Evolutionary conservation across 345 rosid species (phyloP).

Genomic region (Sonneratia alba): DNA sequence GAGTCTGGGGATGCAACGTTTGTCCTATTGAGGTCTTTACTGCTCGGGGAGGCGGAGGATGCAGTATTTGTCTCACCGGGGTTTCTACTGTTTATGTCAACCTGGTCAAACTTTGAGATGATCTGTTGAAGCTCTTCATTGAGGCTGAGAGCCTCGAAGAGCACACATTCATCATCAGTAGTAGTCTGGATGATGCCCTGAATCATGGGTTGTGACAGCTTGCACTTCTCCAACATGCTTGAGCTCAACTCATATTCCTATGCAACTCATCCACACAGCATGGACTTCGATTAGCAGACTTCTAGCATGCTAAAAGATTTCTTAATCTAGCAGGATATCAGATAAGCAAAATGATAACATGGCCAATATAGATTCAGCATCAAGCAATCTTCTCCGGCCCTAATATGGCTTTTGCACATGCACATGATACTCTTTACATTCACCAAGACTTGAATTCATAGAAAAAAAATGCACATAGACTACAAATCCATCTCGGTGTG

Average conservation of each 20-base stretch:
- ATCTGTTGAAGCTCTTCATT: constrained; percentile 61
- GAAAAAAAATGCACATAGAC: background rate
- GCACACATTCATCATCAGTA: constrained; percentile 54
- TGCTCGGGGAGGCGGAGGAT: background rate
- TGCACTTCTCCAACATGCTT: constrained; percentile 71
- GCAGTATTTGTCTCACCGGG: background rate
- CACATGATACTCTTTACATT: background rate
- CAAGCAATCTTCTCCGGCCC: background rate
- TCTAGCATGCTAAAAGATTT: background rate
- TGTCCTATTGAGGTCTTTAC: background rate
- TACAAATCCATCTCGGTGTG: background rate
- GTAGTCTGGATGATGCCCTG: constrained; percentile 70
- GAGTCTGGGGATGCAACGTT: background rate
- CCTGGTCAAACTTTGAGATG: constrained; percentile 22
- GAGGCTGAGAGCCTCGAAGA: constrained; percentile 71
- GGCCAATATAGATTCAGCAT: background rate
- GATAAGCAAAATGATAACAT: background rate
- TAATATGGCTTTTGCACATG: background rate
- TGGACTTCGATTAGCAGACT: background rate
- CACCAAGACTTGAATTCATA: background rate
- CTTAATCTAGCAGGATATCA: background rate
- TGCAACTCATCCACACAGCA: background rate
- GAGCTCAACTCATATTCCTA: constrained; percentile 55
- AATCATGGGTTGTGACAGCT: constrained; percentile 53
- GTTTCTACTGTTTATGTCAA: background rate